Base-by-base conservation (phyloP, 1,284 basidiomycete genomes). In the Marasmius oreades region DNA sequence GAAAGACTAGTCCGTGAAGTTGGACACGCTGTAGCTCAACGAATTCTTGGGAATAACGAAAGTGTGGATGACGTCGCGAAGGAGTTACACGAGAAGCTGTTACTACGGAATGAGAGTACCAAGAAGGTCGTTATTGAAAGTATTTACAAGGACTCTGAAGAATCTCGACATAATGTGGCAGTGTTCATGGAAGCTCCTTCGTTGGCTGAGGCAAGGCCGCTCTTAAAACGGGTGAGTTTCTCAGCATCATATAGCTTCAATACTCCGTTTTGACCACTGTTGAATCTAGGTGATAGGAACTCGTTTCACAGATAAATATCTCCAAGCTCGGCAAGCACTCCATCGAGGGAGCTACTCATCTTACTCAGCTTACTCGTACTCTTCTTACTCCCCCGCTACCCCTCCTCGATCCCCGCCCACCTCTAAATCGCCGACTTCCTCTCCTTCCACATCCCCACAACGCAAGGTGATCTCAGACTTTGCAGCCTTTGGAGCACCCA, bases 121-220 rank as follows among this genome's bases (percentile, higher is more conserved):
- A 98, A 97, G 78, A 94, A 95, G 67, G 88, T 99, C 45, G 87
- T 94, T 59, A 90, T 99, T 59, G 95, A 98, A 68, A 95, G 93
- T 66, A 98, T 99, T 65, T 98, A 96, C 75, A 89, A 88, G 62
- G 92, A 95, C 18, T 89, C 87, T 3, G 86, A 89, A 43, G 93
- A 96, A 69, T 88, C 93, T 8, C 79, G 81, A 61, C 92, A 96
- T 72, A 99, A 99, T 67, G 93, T 98, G 14, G 74, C 85, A 34
- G 86, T 93, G 1, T 98, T 96, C 79, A 86, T 82, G 66, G 81
- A 86, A 53, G 86, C 95, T 0, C 75, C 83, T 1, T 82, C 83
- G 43, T 73, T 99, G 54, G 73, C 79, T 0, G 86, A 92, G 26
- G 96, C 94, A 1, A 80, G 88, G 53, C 87, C 90, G 1, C 75